phyloP scores from a whole-genome alignment of 164 flowering plant species.

The Piper longum region DNA sequence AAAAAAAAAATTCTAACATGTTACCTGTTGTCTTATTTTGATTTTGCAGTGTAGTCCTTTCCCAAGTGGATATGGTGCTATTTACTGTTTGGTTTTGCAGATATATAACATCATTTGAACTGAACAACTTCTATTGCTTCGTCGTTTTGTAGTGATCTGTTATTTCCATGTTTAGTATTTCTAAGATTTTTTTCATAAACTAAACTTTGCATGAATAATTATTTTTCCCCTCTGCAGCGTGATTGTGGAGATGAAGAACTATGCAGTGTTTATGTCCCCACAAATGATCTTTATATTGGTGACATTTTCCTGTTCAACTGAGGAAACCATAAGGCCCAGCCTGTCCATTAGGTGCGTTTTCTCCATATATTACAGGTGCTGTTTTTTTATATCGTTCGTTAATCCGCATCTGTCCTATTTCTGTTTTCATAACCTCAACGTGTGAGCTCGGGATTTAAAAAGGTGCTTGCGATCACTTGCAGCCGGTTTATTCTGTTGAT shows the following conservation, averaged over 20 bases:
- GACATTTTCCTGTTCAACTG: constrained; percentile 38
- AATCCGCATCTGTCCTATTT: too few species aligned
- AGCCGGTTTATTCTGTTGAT: too few species aligned
- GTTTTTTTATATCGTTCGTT: too few species aligned
- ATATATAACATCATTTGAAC: too few species aligned
- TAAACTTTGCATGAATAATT: constrained; percentile 31
- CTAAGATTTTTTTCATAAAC: constrained; percentile 28
- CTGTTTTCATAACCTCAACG: neutral
- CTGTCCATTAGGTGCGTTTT: constrained; percentile 36
- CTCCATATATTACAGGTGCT: too few species aligned
- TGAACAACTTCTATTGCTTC: too few species aligned
- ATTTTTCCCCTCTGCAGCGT: constrained; percentile 23
- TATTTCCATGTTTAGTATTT: too few species aligned
- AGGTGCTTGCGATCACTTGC: too few species aligned
- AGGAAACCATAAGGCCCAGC: constrained; percentile 40
- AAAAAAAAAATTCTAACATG: neutral
- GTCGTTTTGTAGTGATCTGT: too few species aligned
- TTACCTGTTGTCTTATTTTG: neutral
- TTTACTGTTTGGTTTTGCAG: too few species aligned
- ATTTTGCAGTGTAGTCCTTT: constrained; percentile 63
- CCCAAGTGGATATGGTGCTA: too few species aligned
- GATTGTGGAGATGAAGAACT: constrained; percentile 9
- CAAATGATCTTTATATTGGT: constrained; percentile 48
- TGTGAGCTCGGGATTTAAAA: neutral
- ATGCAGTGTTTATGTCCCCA: constrained; percentile 49